Evolutionary conservation across 495 filamentous ascomycete species (phyloP).

Genomic region (Aspergillus cavernicola): DNA sequence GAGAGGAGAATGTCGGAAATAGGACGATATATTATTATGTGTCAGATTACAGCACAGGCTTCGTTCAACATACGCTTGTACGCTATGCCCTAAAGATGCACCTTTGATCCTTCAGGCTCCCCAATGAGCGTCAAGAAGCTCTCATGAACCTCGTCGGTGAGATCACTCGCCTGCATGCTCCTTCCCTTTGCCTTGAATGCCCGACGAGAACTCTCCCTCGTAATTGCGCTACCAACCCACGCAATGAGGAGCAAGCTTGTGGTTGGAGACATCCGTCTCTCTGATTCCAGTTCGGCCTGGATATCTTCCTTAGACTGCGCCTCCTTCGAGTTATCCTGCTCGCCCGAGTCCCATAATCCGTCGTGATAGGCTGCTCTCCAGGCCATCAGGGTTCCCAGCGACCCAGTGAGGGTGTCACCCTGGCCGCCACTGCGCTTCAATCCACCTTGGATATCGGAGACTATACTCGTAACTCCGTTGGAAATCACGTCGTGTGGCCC

Average conservation of each 20-base stretch:
- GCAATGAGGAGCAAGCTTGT: conserved; percentile 77
- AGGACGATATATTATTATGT: not conserved
- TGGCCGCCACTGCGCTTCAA: conserved; percentile 90
- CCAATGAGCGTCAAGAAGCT: conserved; percentile 77
- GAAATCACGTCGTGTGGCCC: conserved; percentile 80
- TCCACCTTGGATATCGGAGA: conserved; percentile 73
- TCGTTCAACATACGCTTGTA: not conserved
- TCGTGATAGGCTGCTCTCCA: conserved; percentile 86
- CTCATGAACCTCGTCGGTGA: conserved; percentile 84
- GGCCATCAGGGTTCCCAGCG: conserved; percentile 79
- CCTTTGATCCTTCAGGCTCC: conserved; percentile 47
- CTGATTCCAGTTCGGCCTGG: conserved; percentile 41
- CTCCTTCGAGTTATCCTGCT: conserved; percentile 40
- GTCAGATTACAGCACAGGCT: not conserved
- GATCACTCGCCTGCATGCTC: conserved; percentile 88
- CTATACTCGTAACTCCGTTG: conserved; percentile 70
- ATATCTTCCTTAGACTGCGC: conserved; percentile 38
- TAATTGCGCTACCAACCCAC: conserved; percentile 82
- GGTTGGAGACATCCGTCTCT: conserved; percentile 40
- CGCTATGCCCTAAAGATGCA: conserved; percentile 26
- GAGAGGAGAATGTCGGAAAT: not conserved
- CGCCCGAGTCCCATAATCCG: conserved; percentile 66
- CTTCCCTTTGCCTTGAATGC: conserved; percentile 86
- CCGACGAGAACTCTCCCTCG: conserved; percentile 83
- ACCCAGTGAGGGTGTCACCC: conserved; percentile 91